Percentiles rank a stretch among this genome's conserved stretches.
These are phyloP conservation scores for Nicotiana noctiflora DNA, from an alignment of 257 asterid genomes.

Conservation along the genomic window DNA sequence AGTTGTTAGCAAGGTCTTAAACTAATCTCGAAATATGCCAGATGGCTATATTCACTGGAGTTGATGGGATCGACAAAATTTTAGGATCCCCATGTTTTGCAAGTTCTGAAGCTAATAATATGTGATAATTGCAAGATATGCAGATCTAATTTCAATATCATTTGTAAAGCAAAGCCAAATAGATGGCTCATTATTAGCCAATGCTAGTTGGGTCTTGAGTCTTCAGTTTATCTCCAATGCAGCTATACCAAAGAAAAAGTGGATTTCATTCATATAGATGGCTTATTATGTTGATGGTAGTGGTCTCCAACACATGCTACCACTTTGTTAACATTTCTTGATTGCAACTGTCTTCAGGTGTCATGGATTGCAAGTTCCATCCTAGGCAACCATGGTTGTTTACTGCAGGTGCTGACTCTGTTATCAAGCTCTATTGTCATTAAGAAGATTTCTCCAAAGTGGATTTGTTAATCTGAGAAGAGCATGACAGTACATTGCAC, in stretches of 20 bases:
- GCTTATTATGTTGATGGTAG: not conserved
- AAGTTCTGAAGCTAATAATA: too few relatives aligned
- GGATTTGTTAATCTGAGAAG: not conserved
- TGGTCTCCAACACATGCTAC: not conserved
- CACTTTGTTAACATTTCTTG: constrained; percentile 1
- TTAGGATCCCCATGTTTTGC: not conserved
- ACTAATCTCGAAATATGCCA: not conserved
- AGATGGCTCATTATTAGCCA: not conserved
- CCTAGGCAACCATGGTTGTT: constrained; percentile 97
- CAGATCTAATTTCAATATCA: not conserved
- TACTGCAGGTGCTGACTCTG: constrained; percentile 85
- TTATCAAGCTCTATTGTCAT: constrained; percentile 81
- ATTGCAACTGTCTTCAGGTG: constrained; percentile 46
- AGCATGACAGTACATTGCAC: not conserved
- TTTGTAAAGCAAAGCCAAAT: not conserved
- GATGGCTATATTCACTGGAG: not conserved
- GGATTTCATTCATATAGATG: not conserved
- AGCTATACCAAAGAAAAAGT: not conserved
- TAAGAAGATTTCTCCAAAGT: constrained; percentile 11
- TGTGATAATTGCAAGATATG: not conserved
- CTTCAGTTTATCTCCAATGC: not conserved
- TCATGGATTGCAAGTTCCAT: constrained; percentile 89
- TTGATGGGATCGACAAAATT: not conserved
- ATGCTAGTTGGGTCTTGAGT: not conserved
- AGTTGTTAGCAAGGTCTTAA: not conserved